Percentiles rank a stretch among this genome's conserved stretches.
Evolutionary conservation across 345 rosid genomes (phyloP).

Genomic region (Gossypium australe): DNA sequence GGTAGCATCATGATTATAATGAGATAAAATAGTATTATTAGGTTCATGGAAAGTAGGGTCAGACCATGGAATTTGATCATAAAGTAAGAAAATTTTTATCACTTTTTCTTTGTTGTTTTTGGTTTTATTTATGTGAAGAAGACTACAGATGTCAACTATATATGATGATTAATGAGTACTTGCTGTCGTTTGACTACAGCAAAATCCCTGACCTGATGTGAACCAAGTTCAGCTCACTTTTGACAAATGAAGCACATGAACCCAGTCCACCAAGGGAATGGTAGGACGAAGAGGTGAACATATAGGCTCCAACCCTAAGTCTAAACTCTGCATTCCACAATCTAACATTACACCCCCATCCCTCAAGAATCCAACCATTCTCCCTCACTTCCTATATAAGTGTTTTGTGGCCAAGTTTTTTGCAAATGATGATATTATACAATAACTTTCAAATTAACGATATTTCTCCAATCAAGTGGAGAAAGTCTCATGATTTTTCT

Average conservation of each 20-base stretch:
- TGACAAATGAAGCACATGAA: background rate
- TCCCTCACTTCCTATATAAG: too few relatives aligned
- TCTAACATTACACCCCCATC: too few relatives aligned
- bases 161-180: background rate
- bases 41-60: constrained; percentile 3
- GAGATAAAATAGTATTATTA: constrained; percentile 9
- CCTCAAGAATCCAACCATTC: too few relatives aligned
- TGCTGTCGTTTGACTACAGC: background rate
- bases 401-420: too few relatives aligned
- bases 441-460: too few relatives aligned
- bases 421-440: too few relatives aligned
- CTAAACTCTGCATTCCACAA: too few relatives aligned
- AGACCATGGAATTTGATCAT: background rate
- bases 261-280: background rate
- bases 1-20: constrained; percentile 12
- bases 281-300: too few relatives aligned
- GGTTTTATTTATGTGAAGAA: background rate
- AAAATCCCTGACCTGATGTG: background rate
- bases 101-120: background rate
- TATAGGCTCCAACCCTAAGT: too few relatives aligned
- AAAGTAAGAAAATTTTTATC: background rate
- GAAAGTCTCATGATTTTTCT: too few relatives aligned
- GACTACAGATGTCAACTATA: background rate
- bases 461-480: too few relatives aligned
- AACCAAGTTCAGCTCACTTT: background rate